Conservation (phyloP, 1,139 yeast genomes). For the Lodderomyces parapsilosis region DNA sequence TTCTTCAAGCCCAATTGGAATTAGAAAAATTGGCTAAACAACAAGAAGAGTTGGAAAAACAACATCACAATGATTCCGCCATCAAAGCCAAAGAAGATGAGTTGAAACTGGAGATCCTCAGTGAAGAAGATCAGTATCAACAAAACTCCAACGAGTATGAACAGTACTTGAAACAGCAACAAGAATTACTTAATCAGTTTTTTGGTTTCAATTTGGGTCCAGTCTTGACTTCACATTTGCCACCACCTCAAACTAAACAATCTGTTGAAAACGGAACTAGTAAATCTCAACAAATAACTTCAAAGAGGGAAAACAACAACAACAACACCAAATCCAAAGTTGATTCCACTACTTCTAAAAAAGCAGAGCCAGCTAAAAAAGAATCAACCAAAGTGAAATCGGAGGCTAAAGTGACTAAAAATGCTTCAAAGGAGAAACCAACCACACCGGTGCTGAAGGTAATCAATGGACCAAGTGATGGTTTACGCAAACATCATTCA, state of each 20-base stretch:
- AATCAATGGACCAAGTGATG: neutral
- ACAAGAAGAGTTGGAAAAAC: conserved; percentile 20
- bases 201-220: conserved; percentile 17
- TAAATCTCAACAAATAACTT: neutral
- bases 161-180: conserved; percentile 16
- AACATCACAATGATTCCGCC: neutral
- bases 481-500: neutral
- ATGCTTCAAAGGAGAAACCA: neutral
- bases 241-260: too few species aligned
- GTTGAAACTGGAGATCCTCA: neutral
- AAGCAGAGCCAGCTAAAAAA: neutral
- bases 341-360: conserved; percentile 4
- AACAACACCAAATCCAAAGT: conserved; percentile 10
- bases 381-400: conserved; percentile 3
- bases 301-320: conserved; percentile 7
- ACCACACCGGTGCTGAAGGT: neutral
- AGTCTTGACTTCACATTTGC: conserved; percentile 5
- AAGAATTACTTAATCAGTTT: conserved; percentile 22
- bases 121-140: neutral
- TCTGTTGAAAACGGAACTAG: neutral
- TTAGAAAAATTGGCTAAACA: conserved; percentile 9
- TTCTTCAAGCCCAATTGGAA: conserved; percentile 7
- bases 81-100: neutral
- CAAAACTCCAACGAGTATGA: conserved; percentile 10
- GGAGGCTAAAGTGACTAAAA: neutral